Base-by-base conservation (phyloP, 352 stramenopile species). In the Globisporangium perplexum region DNA sequence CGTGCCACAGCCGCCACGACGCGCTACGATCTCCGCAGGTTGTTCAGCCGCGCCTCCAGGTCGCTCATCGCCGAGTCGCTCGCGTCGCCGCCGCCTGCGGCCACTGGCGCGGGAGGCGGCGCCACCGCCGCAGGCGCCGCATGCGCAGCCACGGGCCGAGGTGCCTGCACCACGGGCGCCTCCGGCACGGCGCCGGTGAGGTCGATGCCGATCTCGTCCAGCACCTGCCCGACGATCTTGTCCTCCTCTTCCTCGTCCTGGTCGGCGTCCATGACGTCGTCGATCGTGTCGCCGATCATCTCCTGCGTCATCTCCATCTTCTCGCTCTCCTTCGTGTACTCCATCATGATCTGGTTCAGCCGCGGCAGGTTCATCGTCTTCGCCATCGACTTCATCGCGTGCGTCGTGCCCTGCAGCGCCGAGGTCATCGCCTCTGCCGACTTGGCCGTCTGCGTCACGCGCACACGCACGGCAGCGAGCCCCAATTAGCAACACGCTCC, bases 341-440 rank as follows among this genome's bases (percentile, higher is more conserved):
- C 95, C 60, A 95, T 91, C 91, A 98, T 98, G 80, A 99, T 99
- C 78, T 98, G 97, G 61, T 96, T 97, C 24, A 99, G 89, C 20
- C 74, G 73, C 15, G 93, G 93, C 28, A 98, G 73, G 71, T 99
- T 88, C 94, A 99, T 99, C 12, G 96, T 96, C 48, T 95, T 89
- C 2, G 92, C 94, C 95, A 90, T 90, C 18, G 77, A 59, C 64
- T 91, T 83, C 72, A 93, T 88, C 7, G 82, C 83, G 47, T 82
- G 87, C 15, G 80, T 90, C n/a, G 83, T 93, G 60, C 80, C 80
- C 57, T 89, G 75, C 43, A 93, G 65, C 38, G 83, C 83, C 15
- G 77, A 85, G n/a, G 83, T 90, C 83, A 99, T 98, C 38, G 96
- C 96, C 59, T 98, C 85, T 26, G 97, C 92, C 45, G 87, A 98